Base-by-base conservation (phyloP, 257 asterid species). In the Penstemon barbatus region DNA sequence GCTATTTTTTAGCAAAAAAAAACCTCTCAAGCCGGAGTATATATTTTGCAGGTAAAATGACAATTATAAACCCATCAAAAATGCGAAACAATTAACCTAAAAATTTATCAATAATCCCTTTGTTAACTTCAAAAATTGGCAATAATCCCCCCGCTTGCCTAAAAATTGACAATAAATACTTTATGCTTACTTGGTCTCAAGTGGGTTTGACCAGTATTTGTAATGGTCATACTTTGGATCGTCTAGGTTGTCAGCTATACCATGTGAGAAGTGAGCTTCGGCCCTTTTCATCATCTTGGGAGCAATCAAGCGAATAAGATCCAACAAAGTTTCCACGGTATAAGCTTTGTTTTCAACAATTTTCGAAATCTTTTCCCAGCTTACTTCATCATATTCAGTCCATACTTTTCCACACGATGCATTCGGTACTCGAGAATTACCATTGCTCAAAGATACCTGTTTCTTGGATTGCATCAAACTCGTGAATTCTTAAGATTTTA, bases 121-220 rank as follows among this genome's bases (percentile, higher is more conserved):
- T 25, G 33, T 25, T 25, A 25, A 25, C 33, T 25, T 25, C 2
- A 25, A 25, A 25, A 25, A 25, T 25, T 25, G 33, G 33, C 33
- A 25, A 2, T 25, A 25, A 25, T 25, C 33, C 2, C 33, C 33
- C 33, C 33, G 2, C 33, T 25, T 2, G 33, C 33, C 2, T 25
- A 25, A 25, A 25, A 25, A 25, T 25, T 25, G 33, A 25, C 2
- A 5, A 9, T 18, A 7, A 19, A 19, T 4, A 38, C 13, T 44
- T 48, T 4, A 15, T 41, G 55, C 91, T 88, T 81, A 88, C 96
- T 74, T 80, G 67, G 89, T 90, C 76, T 88, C 99, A 7, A 93
- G 96, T 12, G 97, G 99, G 87, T 90, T 90, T 10, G 99, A 93
- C 97, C 97, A 90, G 67, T 85, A 90, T 79, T 90, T 93, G 74